Base-by-base conservation (phyloP, 805 yeast species). In the Kregervanrija fluxuum region DNA sequence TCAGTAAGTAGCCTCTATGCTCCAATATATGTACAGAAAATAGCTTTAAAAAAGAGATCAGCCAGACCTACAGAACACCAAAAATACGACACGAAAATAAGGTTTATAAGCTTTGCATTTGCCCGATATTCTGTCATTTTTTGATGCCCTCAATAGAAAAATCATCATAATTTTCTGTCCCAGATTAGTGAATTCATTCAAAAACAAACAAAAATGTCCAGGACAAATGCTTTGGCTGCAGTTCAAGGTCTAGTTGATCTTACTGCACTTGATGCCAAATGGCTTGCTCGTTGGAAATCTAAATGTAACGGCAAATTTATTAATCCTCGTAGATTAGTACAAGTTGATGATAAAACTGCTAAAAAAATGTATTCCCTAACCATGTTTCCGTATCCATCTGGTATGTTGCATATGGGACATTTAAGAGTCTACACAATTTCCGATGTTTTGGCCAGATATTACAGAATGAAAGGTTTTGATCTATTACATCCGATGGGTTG, bases 401-500 rank as follows among this genome's bases (percentile, higher is more conserved):
- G 99, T 1, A 73, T 74, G 47, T 71, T 93, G 5, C 99, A 93
- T 59, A 80, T 93, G 75, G 99, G 99, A 0, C 99, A 93, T 64
- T 71, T 90, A 37, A 70, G 99, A 43, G 99, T 93, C 0, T 93
- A 86, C 62, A 85, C 96, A 1, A 88, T 93, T 30, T 80, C 90
- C 54, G 99, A 93, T 62, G 83, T 80, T 2, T 59, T 93, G 35
- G 75, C 95, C 1, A 69, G 98, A 51, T 91, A 76, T 61, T 76
- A 86, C 51, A 70, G 93, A 50, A 73, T 86, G 65, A 76, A 74
- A 41, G 96, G 96, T 1, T 75, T 72, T 53, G 67, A 80, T 34
- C 96, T 91, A 11, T 70, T 91, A 2, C 96, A 93, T 59, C 97
- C 98, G 0, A 90, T 93, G 95, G 99, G 99, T 0, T 93, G 97